Conservation (phyloP, 495 filamentous ascomycete genomes). For the Daldinia loculata region DNA sequence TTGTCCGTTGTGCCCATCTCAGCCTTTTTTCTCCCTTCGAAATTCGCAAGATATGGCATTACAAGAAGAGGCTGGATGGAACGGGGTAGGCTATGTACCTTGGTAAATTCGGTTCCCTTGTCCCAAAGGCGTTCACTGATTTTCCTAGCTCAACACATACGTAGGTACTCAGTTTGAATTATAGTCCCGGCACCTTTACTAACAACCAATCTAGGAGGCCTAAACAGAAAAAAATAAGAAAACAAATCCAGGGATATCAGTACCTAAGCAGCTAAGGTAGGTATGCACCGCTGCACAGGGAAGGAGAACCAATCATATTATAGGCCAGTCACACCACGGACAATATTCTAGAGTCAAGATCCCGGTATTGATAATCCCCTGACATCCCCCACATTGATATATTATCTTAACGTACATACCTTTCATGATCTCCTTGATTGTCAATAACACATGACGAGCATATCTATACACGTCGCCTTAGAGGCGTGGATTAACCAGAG, state of each 20-base stretch:
- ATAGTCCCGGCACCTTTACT: not conserved
- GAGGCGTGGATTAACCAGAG: not conserved
- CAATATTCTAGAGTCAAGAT: slow-evolving; percentile 23
- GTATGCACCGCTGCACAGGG: not conserved
- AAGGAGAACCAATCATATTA: slow-evolving; percentile 20
- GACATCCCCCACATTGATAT: slow-evolving; percentile 25
- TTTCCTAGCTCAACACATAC: too few relatives aligned
- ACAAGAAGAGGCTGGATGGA: not conserved
- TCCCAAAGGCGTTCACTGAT: too few relatives aligned
- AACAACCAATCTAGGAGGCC: not conserved
- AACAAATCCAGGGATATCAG: slow-evolving; percentile 25
- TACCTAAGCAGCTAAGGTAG: not conserved
- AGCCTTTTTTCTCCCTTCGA: not conserved
- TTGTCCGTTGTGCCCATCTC: not conserved
- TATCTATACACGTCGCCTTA: not conserved
- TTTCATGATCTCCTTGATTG: not conserved
- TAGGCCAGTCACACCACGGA: slow-evolving; percentile 18
- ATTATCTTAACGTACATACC: slow-evolving; percentile 2
- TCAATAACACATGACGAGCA: not conserved
- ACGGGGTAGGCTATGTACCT: not conserved
- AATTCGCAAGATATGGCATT: too few relatives aligned
- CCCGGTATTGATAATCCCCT: slow-evolving; percentile 28
- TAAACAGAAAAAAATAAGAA: slow-evolving; percentile 1
- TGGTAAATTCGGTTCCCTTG: too few relatives aligned
- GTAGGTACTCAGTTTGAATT: not conserved